A percentile compares a stretch with the other conserved stretches of the same genome.
These are phyloP conservation scores for Elaeagnus macrophylla DNA, from an alignment of 306 rosid genomes.

Conservation along the genomic window DNA sequence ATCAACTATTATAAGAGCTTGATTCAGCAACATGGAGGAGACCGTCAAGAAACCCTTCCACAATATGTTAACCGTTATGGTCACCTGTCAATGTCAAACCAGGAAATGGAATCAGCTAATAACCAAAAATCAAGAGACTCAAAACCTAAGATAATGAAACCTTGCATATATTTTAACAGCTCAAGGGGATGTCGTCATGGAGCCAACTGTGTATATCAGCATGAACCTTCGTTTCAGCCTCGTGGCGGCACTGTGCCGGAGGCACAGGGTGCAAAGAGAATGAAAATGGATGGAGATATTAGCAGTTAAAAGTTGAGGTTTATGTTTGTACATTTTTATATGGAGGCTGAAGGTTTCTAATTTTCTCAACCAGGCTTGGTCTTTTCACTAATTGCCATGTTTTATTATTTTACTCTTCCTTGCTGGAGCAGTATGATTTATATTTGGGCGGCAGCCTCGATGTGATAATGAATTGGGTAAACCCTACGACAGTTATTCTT, in stretches of 20 bases:
- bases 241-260: conserved; percentile 41
- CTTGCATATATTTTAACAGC: conserved; percentile 82
- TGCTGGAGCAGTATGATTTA: too few species aligned
- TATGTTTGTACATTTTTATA: conserved; percentile 26
- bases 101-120: conserved; percentile 37
- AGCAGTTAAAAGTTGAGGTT: conserved; percentile 39
- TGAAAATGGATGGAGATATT: conserved; percentile 74
- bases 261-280: conserved; percentile 55
- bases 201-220: conserved; percentile 70
- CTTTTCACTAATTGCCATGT: conserved; percentile 16
- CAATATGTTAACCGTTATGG: conserved; percentile 30
- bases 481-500: too few species aligned
- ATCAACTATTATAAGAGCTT: conserved; percentile 72
- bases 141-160: conserved; percentile 77
- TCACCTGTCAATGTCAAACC: conserved; percentile 39
- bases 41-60: conserved; percentile 49
- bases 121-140: conserved; percentile 46
- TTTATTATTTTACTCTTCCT: too few species aligned
- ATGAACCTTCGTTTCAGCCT: conserved; percentile 53
- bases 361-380: conserved; percentile 5
- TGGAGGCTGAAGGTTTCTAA: conserved; percentile 17
- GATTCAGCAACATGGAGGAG: conserved; percentile 95
- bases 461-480: too few species aligned
- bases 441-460: too few species aligned
- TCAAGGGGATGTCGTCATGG: conserved; percentile 90